These are phyloP conservation scores for Daldinia grandis DNA, from an alignment of 495 filamentous ascomycete genomes.

Conservation along the genomic window DNA sequence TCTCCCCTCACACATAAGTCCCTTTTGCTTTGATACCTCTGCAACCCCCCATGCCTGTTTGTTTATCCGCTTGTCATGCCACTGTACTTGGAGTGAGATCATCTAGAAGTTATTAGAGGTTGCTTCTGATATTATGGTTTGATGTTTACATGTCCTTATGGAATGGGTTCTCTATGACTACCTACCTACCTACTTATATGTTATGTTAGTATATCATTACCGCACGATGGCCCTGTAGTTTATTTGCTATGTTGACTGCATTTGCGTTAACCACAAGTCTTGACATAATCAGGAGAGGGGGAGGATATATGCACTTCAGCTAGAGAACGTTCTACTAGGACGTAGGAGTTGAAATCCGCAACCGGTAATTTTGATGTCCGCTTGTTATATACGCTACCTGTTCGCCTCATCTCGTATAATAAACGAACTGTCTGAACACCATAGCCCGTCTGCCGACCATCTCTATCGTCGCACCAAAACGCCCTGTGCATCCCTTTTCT, in stretches of 20 bases:
- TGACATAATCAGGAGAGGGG: too few relatives aligned
- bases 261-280: background rate
- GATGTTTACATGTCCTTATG: too few relatives aligned
- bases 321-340: background rate
- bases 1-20: background rate
- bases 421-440: constrained; percentile 6
- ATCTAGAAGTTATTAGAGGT: too few relatives aligned
- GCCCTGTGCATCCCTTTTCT: constrained; percentile 13
- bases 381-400: constrained; percentile 16
- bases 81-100: too few relatives aligned
- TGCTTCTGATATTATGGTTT: too few relatives aligned
- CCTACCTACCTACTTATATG: too few relatives aligned
- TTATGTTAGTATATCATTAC: background rate
- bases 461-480: constrained; percentile 20
- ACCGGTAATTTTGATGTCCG: background rate
- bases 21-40: background rate
- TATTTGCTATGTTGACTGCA: background rate
- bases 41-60: too few relatives aligned
- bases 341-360: background rate
- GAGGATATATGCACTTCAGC: too few relatives aligned
- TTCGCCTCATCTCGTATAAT: constrained; percentile 8
- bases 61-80: too few relatives aligned
- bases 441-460: constrained; percentile 7
- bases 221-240: background rate
- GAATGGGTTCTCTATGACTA: background rate